phyloP scores from a whole-genome alignment of 164 flowering plant genomes.

The Pachysandra terminalis region DNA sequence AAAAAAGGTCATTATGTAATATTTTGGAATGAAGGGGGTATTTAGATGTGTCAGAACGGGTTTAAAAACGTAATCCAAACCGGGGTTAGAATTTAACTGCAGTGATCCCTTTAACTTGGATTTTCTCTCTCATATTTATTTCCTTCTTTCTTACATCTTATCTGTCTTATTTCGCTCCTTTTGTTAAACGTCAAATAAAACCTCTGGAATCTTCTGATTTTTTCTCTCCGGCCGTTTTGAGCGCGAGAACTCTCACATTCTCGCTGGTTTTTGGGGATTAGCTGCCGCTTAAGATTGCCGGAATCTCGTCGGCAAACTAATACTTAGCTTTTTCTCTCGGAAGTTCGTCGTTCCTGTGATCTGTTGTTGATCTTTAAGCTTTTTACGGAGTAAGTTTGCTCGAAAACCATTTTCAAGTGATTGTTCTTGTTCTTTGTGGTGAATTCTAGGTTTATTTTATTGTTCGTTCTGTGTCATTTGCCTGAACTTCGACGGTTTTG shows the following conservation, averaged over 20 bases:
- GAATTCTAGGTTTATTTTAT: not conserved
- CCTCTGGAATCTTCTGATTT: not conserved
- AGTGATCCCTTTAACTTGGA: no score
- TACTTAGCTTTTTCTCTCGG: not conserved
- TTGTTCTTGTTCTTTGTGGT: not conserved
- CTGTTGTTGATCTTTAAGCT: not conserved
- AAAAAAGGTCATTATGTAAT: no score
- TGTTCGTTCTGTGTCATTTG: not conserved
- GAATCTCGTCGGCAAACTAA: not conserved
- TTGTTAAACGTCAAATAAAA: not conserved
- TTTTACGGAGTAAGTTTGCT: not conserved
- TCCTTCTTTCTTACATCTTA: not conserved
- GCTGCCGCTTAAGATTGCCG: not conserved
- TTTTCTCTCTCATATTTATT: not conserved
- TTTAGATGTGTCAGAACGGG: not conserved
- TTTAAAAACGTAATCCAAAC: conserved; percentile 10
- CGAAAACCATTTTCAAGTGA: no score
- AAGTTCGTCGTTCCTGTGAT: not conserved
- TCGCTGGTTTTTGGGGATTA: not conserved
- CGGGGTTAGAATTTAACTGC: conserved; percentile 2
- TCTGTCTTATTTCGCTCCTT: not conserved
- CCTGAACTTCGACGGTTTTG: not conserved
- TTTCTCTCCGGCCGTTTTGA: not conserved
- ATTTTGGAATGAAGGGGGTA: no score
- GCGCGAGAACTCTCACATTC: not conserved